Base-by-base conservation (phyloP, 768 basidiomycete species). In the Podaxis pistillaris region DNA sequence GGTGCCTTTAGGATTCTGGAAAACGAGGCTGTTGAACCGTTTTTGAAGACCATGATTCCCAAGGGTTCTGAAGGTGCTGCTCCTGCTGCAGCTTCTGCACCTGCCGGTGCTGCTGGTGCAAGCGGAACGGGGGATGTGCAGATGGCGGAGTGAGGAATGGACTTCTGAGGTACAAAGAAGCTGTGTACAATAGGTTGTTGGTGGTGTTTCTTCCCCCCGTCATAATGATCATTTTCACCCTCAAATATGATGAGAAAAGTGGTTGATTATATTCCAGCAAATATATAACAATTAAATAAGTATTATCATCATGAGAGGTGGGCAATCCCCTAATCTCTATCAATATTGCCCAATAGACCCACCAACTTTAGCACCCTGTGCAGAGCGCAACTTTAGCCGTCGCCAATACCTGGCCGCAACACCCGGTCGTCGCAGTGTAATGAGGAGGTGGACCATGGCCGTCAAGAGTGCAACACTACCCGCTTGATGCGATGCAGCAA, bases 401-500 rank as follows among this genome's bases (percentile, higher is more conserved):
- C 87, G 75, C 90, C 88, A 90, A 26, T 80, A 71, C 50, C 78
- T 78, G 12, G 93, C 91, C 19, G 87, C 87, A 12, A 71, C 66
- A 19, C 88, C 81, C 0, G 95, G 96, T 60, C 83, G 78, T 38
- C 94, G 81, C 60, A 98, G 74, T 0, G 87, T 81, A 17, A 91
- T 81, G 5, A 91, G 76, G 2, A 96, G 72, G 56, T 93, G 93
- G 1, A 94, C 73, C 81, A 94, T 86, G 4, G 90, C 84, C 22
- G 90, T 95, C 52, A 99, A 77, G 6, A 99, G 78, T 41, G 89
- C 81, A 6, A 98, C 90, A 68, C 94, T 96, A 4, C 96, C 97
- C 0, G 94, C 96, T 73, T 99, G 97, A 72, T 99, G 97, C 36
- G 89, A 83, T 12, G 96, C 94, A 7, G 97, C 97, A 2, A 98